Percentiles rank a stretch among this genome's conserved stretches.
phyloP scores from a whole-genome alignment of 768 basidiomycete species.

The Serendipita sp. region DNA sequence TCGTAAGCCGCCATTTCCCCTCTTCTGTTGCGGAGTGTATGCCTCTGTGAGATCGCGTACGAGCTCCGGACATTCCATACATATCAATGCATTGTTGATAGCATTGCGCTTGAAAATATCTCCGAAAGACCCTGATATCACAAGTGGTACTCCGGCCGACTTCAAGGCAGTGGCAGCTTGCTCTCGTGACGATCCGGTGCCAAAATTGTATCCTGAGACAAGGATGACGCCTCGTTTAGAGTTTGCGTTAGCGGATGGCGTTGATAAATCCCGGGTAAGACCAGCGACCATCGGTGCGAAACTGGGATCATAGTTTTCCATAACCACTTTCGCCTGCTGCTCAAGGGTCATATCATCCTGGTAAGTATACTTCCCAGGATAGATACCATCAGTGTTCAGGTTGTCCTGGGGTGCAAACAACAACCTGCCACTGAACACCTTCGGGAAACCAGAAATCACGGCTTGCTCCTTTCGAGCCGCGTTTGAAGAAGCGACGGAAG shows the following conservation, averaged over 20 bases:
- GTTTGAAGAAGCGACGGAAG: constrained; percentile 15
- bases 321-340: constrained; percentile 86
- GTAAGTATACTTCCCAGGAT: constrained; percentile 98
- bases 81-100: constrained; percentile 96
- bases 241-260: constrained; percentile 11
- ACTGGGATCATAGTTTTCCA: constrained; percentile 95
- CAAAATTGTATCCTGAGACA: constrained; percentile 93
- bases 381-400: constrained; percentile 93
- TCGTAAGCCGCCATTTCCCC: constrained; percentile 61
- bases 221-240: constrained; percentile 55
- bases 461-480: constrained; percentile 28
- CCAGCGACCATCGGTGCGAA: constrained; percentile 59
- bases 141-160: constrained; percentile 79
- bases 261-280: constrained; percentile 18
- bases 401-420: constrained; percentile 94
- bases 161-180: constrained; percentile 97
- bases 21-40: constrained; percentile 55
- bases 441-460: constrained; percentile 67
- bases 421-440: constrained; percentile 64
- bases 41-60: constrained; percentile 63
- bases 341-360: constrained; percentile 96
- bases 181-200: constrained; percentile 94
- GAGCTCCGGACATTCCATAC: constrained; percentile 81
- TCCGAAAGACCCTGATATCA: constrained; percentile 95
- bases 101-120: constrained; percentile 99